These are phyloP conservation scores for Fusarium duplospermum DNA, from an alignment of 2,329 filamentous ascomycete species.

Conservation along the genomic window DNA sequence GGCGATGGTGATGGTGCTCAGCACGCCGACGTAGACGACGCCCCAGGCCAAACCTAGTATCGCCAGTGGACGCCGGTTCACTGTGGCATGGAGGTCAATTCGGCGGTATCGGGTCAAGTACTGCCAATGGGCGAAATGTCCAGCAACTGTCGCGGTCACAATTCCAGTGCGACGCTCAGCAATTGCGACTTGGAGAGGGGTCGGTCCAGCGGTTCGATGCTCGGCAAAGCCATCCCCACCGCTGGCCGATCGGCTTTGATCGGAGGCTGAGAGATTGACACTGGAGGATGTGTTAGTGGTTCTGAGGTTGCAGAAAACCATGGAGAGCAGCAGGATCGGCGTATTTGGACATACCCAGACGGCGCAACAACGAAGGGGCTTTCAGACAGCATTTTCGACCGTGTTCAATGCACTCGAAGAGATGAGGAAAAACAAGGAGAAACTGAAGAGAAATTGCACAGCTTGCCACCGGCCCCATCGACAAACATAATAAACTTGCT, in stretches of 20 bases:
- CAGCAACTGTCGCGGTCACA: slow-evolving; percentile 38
- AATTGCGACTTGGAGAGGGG: slow-evolving; percentile 42
- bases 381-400: slow-evolving; percentile 21
- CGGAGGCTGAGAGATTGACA: slow-evolving; percentile 35
- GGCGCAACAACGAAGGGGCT: slow-evolving; percentile 14
- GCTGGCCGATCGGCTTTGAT: slow-evolving; percentile 39
- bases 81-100: slow-evolving; percentile 31
- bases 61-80: slow-evolving; percentile 36
- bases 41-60: slow-evolving; percentile 40
- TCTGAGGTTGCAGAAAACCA: slow-evolving; percentile 5
- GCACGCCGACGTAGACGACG: slow-evolving; percentile 38
- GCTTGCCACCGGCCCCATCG: slow-evolving; percentile 22
- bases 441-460: slow-evolving; percentile 5
- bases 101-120: slow-evolving; percentile 36
- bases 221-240: slow-evolving; percentile 41
- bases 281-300: slow-evolving; percentile 37
- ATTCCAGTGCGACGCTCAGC: slow-evolving; percentile 39
- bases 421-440: background rate
- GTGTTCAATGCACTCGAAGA: background rate
- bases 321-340: slow-evolving; percentile 6
- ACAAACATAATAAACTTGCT: slow-evolving; percentile 16
- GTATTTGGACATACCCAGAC: slow-evolving; percentile 24
- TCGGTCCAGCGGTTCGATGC: slow-evolving; percentile 41
- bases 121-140: slow-evolving; percentile 44
- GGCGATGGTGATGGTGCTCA: slow-evolving; percentile 39